A percentile compares a stretch with the other conserved stretches of the same genome.
These are phyloP conservation scores for Rasamsonia emersonii DNA, from an alignment of 2,329 filamentous ascomycete species.

Conservation along the genomic window DNA sequence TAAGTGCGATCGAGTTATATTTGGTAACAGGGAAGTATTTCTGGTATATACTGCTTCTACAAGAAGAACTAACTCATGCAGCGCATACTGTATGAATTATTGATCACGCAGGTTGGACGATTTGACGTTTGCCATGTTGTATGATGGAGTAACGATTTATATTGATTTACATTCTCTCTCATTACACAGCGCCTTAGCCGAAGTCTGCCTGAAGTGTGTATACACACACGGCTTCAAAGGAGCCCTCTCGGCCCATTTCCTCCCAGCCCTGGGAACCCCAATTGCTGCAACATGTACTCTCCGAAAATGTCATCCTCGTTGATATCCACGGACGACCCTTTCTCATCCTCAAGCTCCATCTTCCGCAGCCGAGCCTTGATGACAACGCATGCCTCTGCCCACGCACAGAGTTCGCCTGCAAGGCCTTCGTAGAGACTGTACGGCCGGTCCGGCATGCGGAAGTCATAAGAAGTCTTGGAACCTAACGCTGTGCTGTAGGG, in stretches of 20 bases:
- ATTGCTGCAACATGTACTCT: conserved; percentile 12
- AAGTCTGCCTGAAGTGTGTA: no score
- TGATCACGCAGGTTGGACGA: no score
- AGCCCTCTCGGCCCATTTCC: conserved; percentile 19
- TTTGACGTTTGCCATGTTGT: no score
- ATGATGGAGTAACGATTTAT: no score
- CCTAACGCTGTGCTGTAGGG: conserved; percentile 21
- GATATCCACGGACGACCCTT: conserved; percentile 4
- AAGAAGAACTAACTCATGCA: no score
- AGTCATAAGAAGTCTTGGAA: conserved; percentile 16
- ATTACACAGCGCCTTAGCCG: no score
- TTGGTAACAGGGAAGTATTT: no score
- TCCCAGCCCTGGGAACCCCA: conserved; percentile 23
- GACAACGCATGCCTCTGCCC: conserved; percentile 31
- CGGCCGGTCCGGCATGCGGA: conserved; percentile 33
- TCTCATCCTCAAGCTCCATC: conserved; percentile 17
- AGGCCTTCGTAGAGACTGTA: conserved; percentile 33
- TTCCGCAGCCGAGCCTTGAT: conserved; percentile 27
- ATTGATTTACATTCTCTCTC: no score
- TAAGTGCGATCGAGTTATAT: no score
- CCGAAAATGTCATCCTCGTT: conserved; percentile 15
- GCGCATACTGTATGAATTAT: no score
- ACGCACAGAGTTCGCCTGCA: conserved; percentile 32
- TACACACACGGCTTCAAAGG: conserved; percentile 11
- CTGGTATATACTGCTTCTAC: no score